Percentiles rank a stretch among this genome's conserved stretches.
Evolutionary conservation across 192 early-diverging fungal genomes (phyloP).

Genomic region (Coemansia umbellata): DNA sequence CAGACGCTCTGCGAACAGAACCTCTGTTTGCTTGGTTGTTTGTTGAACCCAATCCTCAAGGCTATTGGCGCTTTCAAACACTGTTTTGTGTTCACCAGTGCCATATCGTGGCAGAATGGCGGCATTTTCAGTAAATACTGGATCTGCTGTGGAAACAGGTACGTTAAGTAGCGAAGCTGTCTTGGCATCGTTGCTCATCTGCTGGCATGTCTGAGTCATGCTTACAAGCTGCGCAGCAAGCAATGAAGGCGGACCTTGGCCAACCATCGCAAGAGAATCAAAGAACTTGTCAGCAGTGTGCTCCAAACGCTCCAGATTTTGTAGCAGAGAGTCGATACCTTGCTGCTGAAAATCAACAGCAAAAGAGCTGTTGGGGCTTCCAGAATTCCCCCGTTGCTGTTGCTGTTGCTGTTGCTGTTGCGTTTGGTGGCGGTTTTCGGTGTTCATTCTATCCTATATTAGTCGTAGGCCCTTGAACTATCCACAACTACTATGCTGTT

Average conservation of each 20-base stretch:
- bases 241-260: constrained; percentile 47
- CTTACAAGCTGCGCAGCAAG: constrained; percentile 44
- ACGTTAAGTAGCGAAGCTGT: constrained; percentile 23
- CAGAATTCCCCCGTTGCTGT: neutral
- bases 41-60: constrained; percentile 31
- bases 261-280: constrained; percentile 43
- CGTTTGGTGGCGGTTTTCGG: neutral
- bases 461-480: too few species aligned
- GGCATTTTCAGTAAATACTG: constrained; percentile 3
- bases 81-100: neutral
- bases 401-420: neutral
- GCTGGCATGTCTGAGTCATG: constrained; percentile 45
- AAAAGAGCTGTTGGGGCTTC: neutral
- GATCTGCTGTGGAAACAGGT: constrained; percentile 12
- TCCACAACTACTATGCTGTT: too few species aligned
- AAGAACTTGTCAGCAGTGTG: constrained; percentile 36
- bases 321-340: constrained; percentile 21
- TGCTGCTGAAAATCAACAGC: constrained; percentile 25
- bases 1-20: constrained; percentile 38
- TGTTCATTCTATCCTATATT: too few species aligned
- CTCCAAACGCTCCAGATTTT: constrained; percentile 35
- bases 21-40: constrained; percentile 26
- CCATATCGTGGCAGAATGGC: constrained; percentile 12
- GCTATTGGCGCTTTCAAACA: neutral
- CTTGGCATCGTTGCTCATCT: constrained; percentile 29